Base-by-base conservation (phyloP, 331 rosid species). In the Arachis monticola region DNA sequence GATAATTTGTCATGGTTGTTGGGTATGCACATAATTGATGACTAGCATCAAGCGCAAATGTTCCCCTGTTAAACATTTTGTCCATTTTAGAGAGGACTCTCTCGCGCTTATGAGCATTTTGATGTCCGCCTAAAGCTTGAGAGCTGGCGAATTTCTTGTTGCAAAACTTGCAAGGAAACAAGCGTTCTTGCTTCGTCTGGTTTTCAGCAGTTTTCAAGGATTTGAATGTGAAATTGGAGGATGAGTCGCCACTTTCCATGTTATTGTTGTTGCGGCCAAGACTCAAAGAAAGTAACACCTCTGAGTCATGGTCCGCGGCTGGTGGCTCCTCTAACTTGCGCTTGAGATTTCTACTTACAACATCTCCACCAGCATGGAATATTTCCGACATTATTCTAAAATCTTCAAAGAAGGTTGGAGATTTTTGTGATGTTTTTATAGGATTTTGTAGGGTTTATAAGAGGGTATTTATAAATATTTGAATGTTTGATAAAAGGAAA, bases 71-170 rank as follows among this genome's bases (percentile, higher is more conserved):
- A 3, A 75, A 4, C 5, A 74, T 78, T 22, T 40, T 64, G 0
- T 70, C 64, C 13, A 83, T 59, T 59, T 38, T 75, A 5, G 61
- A 50, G 0, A 83, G 27, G 2, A 10, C 58, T 1, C 79, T 77
- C 70, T 83, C 79, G 1, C 63, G 72, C 38, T 45, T 70, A 3
- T 83, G 83, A 7, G 83, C 81, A 10, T 83, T 83, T 31, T 79
- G 83, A 57, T 83, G 86, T 45, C 86, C 81, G 0, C 83, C 86
- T 0, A 83, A 4, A 10, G 79, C 86, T 38, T 83, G 83, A 31
- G 73, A 71, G 44, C 8, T 79, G 4, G 6, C 1, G 10, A 83
- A 83, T 5, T 52, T 69, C 9, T 75, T 79, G 45, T 4, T 1
- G 10, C 86, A 83, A 14, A 50, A 83, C 9, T 52, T 64, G 63